Base-by-base conservation (phyloP, 176 grass and related monocot species). In the Coix lacrymajobi region DNA sequence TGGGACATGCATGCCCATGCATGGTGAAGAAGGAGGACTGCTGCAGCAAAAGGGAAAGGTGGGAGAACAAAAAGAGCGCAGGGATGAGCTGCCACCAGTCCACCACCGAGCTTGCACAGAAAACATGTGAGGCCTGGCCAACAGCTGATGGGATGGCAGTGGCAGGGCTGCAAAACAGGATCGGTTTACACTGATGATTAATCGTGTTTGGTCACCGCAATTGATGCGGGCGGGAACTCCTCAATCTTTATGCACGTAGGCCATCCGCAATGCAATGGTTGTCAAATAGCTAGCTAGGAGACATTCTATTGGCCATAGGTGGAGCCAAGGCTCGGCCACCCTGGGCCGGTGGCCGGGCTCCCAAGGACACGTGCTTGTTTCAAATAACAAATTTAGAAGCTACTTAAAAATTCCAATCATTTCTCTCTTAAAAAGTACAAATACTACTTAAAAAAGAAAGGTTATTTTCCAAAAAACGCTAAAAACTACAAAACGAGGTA, bases 1-100 rank as follows among this genome's bases (percentile, higher is more conserved):
- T 56, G 65, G 51, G 77, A 25, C 73, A 75, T 69, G 54, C 54
- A 11, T 3, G 22, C 22, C 20, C 22, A 57, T 57, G 61, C 22
- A 57, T 57, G 61, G 77, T 64, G 75, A 77, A 36, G 9, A 64
- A 88, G 87, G 79, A 90, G 57, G 62, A 38, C 62, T 68, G 82
- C 75, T 73, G 80, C 69, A 81, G 80, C 83, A 85, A 88, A 85
- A 70, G 83, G 33, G 33, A 92, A 94, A 94, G 89, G 20, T 51
- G 36, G 49, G 22, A 85, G 83, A 89, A 89, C 88, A 90, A 90
- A 87, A 87, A 62, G 80, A 83, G 79, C 17, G 80, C 80, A 84
- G 69, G 69, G 66, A 39, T 66, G 26, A 49, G 71, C 62, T 63
- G 80, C 79, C 83, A 91, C 85, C n/a, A n/a, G n/a, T n/a, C n/a